These are phyloP conservation scores for Claviceps arundinis DNA, from an alignment of 2,329 filamentous ascomycete species.

Conservation along the genomic window DNA sequence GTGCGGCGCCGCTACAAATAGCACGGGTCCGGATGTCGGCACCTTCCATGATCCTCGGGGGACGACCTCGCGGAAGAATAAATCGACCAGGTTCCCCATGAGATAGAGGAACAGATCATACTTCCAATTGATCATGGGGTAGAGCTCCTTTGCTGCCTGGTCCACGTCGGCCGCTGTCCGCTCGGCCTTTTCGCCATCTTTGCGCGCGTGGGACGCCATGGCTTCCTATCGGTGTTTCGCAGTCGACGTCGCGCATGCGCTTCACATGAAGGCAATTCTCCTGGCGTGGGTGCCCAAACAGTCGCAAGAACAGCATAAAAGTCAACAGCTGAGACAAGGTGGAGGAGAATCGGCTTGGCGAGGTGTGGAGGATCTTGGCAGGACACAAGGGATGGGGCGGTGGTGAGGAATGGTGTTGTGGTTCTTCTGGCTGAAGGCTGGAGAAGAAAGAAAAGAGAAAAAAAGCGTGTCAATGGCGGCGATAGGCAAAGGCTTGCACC, in stretches of 20 bases:
- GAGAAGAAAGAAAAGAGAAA: neutral
- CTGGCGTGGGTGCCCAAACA: neutral
- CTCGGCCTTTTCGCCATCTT: conserved; percentile 38
- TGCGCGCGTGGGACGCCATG: conserved; percentile 8
- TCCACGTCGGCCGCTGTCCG: conserved; percentile 28
- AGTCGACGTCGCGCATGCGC: neutral
- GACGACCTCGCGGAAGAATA: conserved; percentile 97
- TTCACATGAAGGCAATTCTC: neutral
- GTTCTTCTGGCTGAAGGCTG: neutral
- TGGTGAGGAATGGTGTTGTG: neutral
- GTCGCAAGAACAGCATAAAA: neutral
- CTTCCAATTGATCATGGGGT: conserved; percentile 58
- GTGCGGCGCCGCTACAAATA: conserved; percentile 93
- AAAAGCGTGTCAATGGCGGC: neutral
- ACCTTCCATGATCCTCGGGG: conserved; percentile 92
- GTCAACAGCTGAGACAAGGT: neutral
- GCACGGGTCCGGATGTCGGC: conserved; percentile 72
- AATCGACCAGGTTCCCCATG: conserved; percentile 74
- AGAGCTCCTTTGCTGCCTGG: conserved; percentile 38
- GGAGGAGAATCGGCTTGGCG: neutral
- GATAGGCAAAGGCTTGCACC: neutral
- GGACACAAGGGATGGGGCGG: neutral
- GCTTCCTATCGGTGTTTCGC: neutral
- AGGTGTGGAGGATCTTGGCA: neutral
- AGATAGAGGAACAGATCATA: conserved; percentile 69